Conservation (phyloP, 192 early-diverging fungal species). For the Coemansia sp. region DNA sequence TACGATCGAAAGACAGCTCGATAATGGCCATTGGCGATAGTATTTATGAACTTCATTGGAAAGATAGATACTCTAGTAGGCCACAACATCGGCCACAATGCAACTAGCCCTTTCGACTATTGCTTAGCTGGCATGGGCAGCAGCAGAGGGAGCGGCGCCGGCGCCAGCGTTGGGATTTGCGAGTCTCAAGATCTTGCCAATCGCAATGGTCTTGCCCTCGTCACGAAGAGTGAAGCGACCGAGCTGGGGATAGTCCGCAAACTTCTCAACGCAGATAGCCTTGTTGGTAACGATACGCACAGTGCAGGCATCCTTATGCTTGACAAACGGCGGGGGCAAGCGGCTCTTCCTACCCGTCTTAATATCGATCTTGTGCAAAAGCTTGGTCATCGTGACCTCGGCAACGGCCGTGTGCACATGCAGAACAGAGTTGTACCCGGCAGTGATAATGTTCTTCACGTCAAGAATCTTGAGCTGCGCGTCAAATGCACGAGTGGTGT, state of each 20-base stretch:
- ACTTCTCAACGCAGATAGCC: constrained; percentile 86
- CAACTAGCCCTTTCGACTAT: background rate
- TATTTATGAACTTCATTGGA: background rate
- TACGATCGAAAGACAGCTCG: background rate
- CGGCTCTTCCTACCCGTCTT: constrained; percentile 89
- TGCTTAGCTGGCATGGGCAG: constrained; percentile 17
- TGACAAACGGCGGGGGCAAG: constrained; percentile 88
- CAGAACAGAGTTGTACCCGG: constrained; percentile 92
- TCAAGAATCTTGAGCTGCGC: constrained; percentile 90
- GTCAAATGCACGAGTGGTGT: constrained; percentile 77
- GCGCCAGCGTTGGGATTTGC: constrained; percentile 23
- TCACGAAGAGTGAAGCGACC: constrained; percentile 99
- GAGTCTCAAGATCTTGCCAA: constrained; percentile 92
- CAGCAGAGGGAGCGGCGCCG: constrained; percentile 9
- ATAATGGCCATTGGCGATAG: background rate
- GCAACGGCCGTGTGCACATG: constrained; percentile 89
- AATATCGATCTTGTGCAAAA: constrained; percentile 85
- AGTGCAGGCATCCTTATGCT: constrained; percentile 88
- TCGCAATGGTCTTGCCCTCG: constrained; percentile 84
- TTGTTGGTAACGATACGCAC: constrained; percentile 77
- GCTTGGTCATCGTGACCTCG: constrained; percentile 78
- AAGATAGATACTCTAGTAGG: background rate
- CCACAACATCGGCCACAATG: background rate
- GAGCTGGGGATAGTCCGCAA: constrained; percentile 82
- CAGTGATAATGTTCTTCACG: constrained; percentile 93